These are phyloP conservation scores for Trypanosoma scelopori DNA, from an alignment of 208 protist genomes.

Conservation along the genomic window DNA sequence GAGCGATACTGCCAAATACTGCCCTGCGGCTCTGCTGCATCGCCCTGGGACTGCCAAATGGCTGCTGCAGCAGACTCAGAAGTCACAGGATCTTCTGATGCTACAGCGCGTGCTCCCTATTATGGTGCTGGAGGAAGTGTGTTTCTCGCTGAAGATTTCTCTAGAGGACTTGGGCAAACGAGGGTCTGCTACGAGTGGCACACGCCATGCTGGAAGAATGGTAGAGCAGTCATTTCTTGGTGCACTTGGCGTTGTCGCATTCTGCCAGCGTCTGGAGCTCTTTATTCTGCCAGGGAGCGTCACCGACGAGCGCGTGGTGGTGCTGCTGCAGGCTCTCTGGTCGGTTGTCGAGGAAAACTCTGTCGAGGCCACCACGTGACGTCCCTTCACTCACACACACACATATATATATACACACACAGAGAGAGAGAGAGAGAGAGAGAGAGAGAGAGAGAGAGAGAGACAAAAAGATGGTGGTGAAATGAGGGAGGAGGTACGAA, in stretches of 20 bases:
- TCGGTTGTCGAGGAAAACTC: conserved; percentile 34
- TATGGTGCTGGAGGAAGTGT: conserved; percentile 57
- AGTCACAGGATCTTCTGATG: conserved; percentile 22
- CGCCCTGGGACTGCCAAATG: conserved; percentile 14
- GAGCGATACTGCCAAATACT: conserved; percentile 13
- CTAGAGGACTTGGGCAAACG: conserved; percentile 1
- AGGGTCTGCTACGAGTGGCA: not conserved
- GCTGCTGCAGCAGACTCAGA: conserved; percentile 6
- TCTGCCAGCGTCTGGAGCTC: conserved; percentile 56
- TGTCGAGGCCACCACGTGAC: conserved; percentile 11
- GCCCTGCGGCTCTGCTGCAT: conserved; percentile 23
- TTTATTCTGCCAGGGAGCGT: conserved; percentile 50
- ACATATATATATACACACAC: too few relatives aligned
- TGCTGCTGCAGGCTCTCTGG: conserved; percentile 56
- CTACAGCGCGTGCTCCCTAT: conserved; percentile 56
- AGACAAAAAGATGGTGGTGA: too few relatives aligned
- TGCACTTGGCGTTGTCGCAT: conserved; percentile 57
- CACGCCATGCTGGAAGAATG: conserved; percentile 8
- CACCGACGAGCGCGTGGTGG: conserved; percentile 33
- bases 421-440: too few relatives aligned
- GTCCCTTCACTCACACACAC: too few relatives aligned
- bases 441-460: too few relatives aligned
- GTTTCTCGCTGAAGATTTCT: conserved; percentile 43
- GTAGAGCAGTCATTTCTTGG: conserved; percentile 56
- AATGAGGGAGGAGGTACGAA: not conserved